Percentiles rank a stretch among this genome's conserved stretches.
These are phyloP conservation scores for Pterocarpus santalinus DNA, from an alignment of 306 rosid species.

Conservation along the genomic window DNA sequence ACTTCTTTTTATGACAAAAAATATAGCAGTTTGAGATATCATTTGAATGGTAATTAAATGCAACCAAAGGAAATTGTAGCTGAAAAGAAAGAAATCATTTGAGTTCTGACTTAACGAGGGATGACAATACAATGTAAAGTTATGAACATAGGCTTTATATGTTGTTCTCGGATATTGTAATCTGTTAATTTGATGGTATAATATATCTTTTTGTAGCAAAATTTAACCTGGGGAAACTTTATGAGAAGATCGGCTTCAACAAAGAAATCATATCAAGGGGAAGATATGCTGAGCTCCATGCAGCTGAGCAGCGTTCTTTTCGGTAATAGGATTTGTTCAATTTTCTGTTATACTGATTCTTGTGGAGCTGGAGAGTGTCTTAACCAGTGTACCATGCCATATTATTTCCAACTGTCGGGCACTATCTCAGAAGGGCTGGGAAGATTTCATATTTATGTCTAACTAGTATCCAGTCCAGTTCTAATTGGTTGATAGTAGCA, in stretches of 20 bases:
- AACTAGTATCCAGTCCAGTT: background rate
- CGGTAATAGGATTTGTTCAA: slow-evolving; percentile 57
- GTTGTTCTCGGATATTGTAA: slow-evolving; percentile 30
- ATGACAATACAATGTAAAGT: slow-evolving; percentile 20
- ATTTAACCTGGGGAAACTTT: slow-evolving; percentile 83
- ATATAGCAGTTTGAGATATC: slow-evolving; percentile 11
- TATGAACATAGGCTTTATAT: slow-evolving; percentile 20
- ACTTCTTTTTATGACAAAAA: slow-evolving; percentile 20
- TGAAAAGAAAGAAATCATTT: slow-evolving; percentile 21
- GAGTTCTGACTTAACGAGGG: slow-evolving; percentile 27
- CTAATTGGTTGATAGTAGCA: no score
- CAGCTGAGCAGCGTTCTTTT: slow-evolving; percentile 93
- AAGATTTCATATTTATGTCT: slow-evolving; percentile 14
- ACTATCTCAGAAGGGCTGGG: slow-evolving; percentile 20
- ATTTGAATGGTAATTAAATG: slow-evolving; percentile 38
- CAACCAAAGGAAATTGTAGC: slow-evolving; percentile 34
- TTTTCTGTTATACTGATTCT: slow-evolving; percentile 28
- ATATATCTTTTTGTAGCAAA: slow-evolving; percentile 63
- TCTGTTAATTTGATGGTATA: slow-evolving; percentile 39
- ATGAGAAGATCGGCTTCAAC: slow-evolving; percentile 97
- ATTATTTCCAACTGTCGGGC: slow-evolving; percentile 28
- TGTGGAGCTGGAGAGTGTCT: slow-evolving; percentile 31
- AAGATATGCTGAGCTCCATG: slow-evolving; percentile 85
- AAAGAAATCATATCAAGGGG: slow-evolving; percentile 94
- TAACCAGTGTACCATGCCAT: slow-evolving; percentile 28